Conservation (phyloP, 2,329 filamentous ascomycete species). For the Colletotrichum sp. region DNA sequence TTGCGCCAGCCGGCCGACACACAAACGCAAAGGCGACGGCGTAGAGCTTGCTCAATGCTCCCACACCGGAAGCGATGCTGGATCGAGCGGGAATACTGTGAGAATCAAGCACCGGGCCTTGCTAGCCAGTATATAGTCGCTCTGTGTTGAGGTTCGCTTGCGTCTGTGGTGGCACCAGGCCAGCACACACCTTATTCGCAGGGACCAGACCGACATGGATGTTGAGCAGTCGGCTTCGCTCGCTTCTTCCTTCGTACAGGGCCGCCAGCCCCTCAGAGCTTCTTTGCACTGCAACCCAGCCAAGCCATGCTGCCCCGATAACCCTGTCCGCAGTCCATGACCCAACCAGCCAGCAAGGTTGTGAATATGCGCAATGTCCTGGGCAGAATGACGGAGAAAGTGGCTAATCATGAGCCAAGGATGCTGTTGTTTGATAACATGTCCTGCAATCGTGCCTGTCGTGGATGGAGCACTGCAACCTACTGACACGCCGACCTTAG, state of each 20-base stretch:
- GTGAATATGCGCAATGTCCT: background rate
- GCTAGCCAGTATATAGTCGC: background rate
- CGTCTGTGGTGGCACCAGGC: constrained; percentile 5
- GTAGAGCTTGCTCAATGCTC: background rate
- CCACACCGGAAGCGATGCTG: background rate
- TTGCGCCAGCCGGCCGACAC: background rate
- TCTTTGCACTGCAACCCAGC: background rate
- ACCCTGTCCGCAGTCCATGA: background rate
- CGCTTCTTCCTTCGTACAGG: background rate
- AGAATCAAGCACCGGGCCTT: background rate
- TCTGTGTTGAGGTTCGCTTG: background rate
- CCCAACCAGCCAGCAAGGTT: background rate
- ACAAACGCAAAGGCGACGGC: background rate
- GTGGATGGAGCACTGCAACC: background rate
- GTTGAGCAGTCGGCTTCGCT: background rate
- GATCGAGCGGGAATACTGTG: background rate
- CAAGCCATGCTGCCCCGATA: background rate
- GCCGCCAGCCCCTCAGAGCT: background rate
- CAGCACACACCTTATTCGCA: background rate
- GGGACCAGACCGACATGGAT: background rate
- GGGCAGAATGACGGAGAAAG: background rate
- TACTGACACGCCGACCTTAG: background rate
- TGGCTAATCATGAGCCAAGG: background rate
- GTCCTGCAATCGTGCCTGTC: background rate
- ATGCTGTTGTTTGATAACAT: background rate